Evolutionary conservation across 2,329 filamentous ascomycete species (phyloP).

Genomic region (Pochonia chlamydosporia): DNA sequence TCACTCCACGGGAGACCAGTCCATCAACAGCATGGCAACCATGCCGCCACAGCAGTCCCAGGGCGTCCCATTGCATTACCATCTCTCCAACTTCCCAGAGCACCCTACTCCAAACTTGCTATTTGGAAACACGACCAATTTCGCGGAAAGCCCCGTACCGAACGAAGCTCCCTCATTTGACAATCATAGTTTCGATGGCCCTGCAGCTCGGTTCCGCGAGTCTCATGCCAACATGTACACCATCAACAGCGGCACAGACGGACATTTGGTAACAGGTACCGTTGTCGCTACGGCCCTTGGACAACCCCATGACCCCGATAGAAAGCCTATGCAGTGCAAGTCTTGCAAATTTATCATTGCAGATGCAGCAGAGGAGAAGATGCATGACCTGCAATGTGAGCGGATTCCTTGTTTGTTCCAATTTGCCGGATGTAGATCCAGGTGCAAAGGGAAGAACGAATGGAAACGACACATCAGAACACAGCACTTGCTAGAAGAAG

Average conservation of each 20-base stretch:
- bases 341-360: conserved; percentile 24
- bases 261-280: neutral
- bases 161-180: no score
- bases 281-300: neutral
- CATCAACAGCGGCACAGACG: neutral
- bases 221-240: no score
- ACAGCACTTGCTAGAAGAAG: conserved; percentile 69
- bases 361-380: neutral
- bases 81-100: neutral
- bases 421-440: conserved; percentile 67
- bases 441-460: conserved; percentile 81
- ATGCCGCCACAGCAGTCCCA: neutral
- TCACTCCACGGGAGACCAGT: neutral
- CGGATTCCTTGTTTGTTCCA: conserved; percentile 71
- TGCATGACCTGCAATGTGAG: neutral
- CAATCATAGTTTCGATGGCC: no score
- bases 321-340: neutral
- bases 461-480: conserved; percentile 87
- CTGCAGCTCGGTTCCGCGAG: no score
- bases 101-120: neutral
- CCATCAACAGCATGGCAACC: neutral
- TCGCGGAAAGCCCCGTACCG: neutral
- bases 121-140: neutral
- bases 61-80: neutral
- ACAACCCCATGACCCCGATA: conserved; percentile 7